Percentiles rank a stretch among this genome's conserved stretches.
These are phyloP conservation scores for Kazachstania psychrophila DNA, from an alignment of 805 yeast genomes.

Conservation along the genomic window DNA sequence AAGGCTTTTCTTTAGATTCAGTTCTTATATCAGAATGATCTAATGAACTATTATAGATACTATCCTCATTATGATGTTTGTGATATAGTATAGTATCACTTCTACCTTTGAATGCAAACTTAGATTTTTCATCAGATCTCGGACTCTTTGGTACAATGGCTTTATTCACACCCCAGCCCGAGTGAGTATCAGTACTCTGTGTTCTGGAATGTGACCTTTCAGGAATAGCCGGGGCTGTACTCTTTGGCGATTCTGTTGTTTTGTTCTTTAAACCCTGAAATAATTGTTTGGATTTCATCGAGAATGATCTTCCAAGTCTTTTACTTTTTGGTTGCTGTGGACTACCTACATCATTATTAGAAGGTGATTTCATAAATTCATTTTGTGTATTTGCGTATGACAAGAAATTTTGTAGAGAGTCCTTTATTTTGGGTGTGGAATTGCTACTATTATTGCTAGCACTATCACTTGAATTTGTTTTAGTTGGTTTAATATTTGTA, in stretches of 20 bases:
- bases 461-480: no score
- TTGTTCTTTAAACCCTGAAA: slow-evolving; percentile 17
- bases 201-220: background rate
- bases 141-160: slow-evolving; percentile 1
- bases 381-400: background rate
- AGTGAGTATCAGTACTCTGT: slow-evolving; percentile 22
- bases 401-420: background rate
- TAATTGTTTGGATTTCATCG: slow-evolving; percentile 26
- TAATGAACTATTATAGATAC: background rate
- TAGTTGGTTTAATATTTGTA: no score
- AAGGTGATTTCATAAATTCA: background rate
- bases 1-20: background rate
- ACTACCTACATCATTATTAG: background rate
- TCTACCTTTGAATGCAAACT: slow-evolving; percentile 16
- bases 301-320: slow-evolving; percentile 27
- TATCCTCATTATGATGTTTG: background rate
- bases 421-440: background rate
- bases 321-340: slow-evolving; percentile 1
- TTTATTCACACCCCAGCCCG: slow-evolving; percentile 28
- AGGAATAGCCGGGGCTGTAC: background rate
- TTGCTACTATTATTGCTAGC: background rate
- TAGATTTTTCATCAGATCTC: background rate
- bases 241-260: background rate
- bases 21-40: background rate
- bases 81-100: slow-evolving; percentile 23